Evolutionary conservation across 441 rosid species (phyloP).

Genomic region (Breynia disticha): DNA sequence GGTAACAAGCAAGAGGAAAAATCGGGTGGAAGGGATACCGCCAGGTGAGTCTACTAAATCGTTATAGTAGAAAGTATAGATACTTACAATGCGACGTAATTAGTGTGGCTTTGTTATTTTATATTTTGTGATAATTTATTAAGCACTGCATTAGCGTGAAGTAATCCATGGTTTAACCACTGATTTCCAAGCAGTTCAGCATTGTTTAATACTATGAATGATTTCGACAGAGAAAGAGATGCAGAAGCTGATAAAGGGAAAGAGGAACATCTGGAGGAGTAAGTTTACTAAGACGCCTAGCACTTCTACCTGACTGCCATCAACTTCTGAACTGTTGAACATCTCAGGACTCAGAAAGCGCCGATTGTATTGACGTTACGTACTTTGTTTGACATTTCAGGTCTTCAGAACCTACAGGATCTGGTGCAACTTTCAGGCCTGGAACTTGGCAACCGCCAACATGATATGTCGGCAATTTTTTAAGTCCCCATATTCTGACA

Average conservation of each 20-base stretch:
- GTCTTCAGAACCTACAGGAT: conserved; percentile 70
- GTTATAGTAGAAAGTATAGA: background rate
- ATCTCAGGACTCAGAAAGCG: background rate
- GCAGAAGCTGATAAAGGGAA: conserved; percentile 18
- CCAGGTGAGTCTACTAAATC: conserved; percentile 24
- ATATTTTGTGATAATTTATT: background rate
- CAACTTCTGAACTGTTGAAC: background rate
- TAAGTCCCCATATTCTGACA: background rate
- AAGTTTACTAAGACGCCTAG: too few species aligned
- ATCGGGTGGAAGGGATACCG: conserved; percentile 16
- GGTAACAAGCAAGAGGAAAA: conserved; percentile 28
- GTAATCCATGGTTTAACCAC: background rate
- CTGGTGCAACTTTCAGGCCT: conserved; percentile 67
- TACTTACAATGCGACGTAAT: too few species aligned
- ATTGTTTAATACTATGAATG: too few species aligned
- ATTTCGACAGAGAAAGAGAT: conserved; percentile 26
- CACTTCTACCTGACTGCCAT: conserved; percentile 2
- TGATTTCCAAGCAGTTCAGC: background rate
- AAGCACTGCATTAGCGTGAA: too few species aligned
- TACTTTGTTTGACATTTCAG: conserved; percentile 28
- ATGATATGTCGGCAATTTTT: conserved; percentile 15
- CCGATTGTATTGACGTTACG: background rate
- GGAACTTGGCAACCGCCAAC: conserved; percentile 93
- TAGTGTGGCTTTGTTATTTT: conserved; percentile 3
- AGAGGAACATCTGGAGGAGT: conserved; percentile 33